A percentile compares a stretch with the other conserved stretches of the same genome.
phyloP scores from a whole-genome alignment of 2,329 filamentous ascomycete species.

The Colletotrichum costaricense region DNA sequence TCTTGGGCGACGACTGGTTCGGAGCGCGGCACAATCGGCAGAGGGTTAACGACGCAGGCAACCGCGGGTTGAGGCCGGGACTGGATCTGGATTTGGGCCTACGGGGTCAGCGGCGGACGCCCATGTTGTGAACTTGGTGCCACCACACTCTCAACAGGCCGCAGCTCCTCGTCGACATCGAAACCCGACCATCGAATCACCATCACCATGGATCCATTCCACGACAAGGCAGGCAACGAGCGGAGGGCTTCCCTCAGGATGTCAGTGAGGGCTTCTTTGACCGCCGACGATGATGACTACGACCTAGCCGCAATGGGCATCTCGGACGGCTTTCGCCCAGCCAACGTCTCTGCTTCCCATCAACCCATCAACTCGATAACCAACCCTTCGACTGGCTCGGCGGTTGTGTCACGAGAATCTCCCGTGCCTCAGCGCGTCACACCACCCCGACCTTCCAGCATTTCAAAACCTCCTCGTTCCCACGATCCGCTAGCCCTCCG shows the following conservation, averaged over 20 bases:
- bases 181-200: slow-evolving; percentile 7
- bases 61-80: slow-evolving; percentile 14
- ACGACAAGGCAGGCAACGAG: slow-evolving; percentile 53
- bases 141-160: slow-evolving; percentile 1
- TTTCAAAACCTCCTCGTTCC: slow-evolving; percentile 62
- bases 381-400: slow-evolving; percentile 37
- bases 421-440: slow-evolving; percentile 35
- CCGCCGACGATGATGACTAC: slow-evolving; percentile 56
- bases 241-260: slow-evolving; percentile 55
- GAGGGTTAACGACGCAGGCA: slow-evolving; percentile 2
- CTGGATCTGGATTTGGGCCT: slow-evolving; percentile 30
- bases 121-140: slow-evolving; percentile 32
- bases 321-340: slow-evolving; percentile 63
- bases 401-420: slow-evolving; percentile 28
- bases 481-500: slow-evolving; percentile 63
- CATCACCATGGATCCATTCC: slow-evolving; percentile 53
- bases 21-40: slow-evolving; percentile 10
- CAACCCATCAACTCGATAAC: slow-evolving; percentile 40
- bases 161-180: slow-evolving; percentile 15
- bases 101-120: slow-evolving; percentile 26
- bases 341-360: slow-evolving; percentile 39
- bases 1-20: slow-evolving; percentile 12
- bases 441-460: slow-evolving; percentile 62
- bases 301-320: slow-evolving; percentile 62
- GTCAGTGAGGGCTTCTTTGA: slow-evolving; percentile 48